Conservation (phyloP, 139 green algal genomes). For the Chlamydomonas urium region DNA sequence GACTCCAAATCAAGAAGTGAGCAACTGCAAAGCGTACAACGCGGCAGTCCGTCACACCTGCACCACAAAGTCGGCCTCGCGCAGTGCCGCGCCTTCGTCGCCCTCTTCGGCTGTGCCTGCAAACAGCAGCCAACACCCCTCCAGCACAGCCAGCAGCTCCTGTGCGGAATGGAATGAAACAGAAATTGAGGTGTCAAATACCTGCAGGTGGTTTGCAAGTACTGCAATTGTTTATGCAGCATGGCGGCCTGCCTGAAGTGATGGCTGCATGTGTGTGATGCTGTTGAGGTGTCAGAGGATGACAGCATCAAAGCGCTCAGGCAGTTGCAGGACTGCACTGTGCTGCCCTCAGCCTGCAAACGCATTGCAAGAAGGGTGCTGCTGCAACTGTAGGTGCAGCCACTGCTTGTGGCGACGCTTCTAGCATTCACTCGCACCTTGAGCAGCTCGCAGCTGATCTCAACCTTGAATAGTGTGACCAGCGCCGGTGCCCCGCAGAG, state of each 20-base stretch:
- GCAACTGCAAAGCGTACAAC: no score
- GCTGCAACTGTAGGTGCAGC: background rate
- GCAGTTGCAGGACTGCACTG: background rate
- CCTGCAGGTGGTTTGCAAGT: no score
- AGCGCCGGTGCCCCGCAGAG: conserved; percentile 24
- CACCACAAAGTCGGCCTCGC: conserved; percentile 32
- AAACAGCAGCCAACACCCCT: conserved; percentile 28
- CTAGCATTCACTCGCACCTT: conserved; percentile 13
- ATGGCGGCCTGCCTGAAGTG: no score
- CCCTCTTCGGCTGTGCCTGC: conserved; percentile 29
- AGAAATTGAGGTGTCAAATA: background rate
- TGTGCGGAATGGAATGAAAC: background rate
- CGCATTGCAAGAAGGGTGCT: background rate
- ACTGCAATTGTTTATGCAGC: no score
- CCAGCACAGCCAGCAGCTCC: conserved; percentile 28
- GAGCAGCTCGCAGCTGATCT: conserved; percentile 32
- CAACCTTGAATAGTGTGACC: conserved; percentile 33
- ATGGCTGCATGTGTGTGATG: no score
- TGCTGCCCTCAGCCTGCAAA: background rate
- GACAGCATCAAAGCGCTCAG: background rate
- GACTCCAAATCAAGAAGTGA: no score
- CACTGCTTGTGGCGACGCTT: background rate
- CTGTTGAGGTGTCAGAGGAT: background rate
- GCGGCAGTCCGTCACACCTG: background rate
- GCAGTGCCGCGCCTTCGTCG: conserved; percentile 8